Evolutionary conservation across 2,329 filamentous ascomycete species (phyloP).

Genomic region (Curvularia spicifera): DNA sequence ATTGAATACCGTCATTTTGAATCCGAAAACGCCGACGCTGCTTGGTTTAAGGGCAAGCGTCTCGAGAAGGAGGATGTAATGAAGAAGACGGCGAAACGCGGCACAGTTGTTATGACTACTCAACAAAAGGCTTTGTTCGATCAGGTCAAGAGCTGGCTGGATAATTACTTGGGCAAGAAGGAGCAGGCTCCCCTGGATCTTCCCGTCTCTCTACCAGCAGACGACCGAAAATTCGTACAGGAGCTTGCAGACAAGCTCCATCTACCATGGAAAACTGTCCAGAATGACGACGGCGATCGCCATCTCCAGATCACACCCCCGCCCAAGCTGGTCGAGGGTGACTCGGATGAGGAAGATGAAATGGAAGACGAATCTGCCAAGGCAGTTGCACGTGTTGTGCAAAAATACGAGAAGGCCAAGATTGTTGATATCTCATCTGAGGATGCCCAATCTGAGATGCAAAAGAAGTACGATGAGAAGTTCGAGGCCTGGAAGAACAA

Average conservation of each 20-base stretch:
- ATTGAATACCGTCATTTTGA: conserved; percentile 95
- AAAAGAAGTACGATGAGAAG: conserved; percentile 87
- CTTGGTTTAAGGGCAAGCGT: conserved; percentile 90
- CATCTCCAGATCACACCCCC: conserved; percentile 70
- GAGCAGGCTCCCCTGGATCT: conserved; percentile 69
- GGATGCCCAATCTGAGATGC: conserved; percentile 78
- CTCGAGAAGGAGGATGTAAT: conserved; percentile 72
- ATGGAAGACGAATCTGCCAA: conserved; percentile 82
- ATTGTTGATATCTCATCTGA: conserved; percentile 80
- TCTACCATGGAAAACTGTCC: conserved; percentile 68
- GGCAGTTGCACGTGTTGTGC: conserved; percentile 84
- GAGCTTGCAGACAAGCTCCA: conserved; percentile 76
- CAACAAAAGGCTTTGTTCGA: conserved; percentile 83
- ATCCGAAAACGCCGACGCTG: conserved; percentile 82
- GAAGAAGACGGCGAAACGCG: conserved; percentile 64
- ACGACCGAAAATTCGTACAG: conserved; percentile 91
- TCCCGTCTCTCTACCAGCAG: conserved; percentile 73
- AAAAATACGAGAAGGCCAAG: conserved; percentile 87
- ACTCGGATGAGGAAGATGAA: conserved; percentile 69
- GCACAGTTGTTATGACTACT: conserved; percentile 76
- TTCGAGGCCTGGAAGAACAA: conserved; percentile 93
- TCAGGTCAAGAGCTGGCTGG: conserved; percentile 81
- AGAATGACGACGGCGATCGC: conserved; percentile 69
- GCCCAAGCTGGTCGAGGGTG: conserved; percentile 57
- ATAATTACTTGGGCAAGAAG: conserved; percentile 63